A percentile compares a stretch with the other conserved stretches of the same genome.
phyloP scores from a whole-genome alignment of 805 yeast species.

The Pichia nakasei region DNA sequence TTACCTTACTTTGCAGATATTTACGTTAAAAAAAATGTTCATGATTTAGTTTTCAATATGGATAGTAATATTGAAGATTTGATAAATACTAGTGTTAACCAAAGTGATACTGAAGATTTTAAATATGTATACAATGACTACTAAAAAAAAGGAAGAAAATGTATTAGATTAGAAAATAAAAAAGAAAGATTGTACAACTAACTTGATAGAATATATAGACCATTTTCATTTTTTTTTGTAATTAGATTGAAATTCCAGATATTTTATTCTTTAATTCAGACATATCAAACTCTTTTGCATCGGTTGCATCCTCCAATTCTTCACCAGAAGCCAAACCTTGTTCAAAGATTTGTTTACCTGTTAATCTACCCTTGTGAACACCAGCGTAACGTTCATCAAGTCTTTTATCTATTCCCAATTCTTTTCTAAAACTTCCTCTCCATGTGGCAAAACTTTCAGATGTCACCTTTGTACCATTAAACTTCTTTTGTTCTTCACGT shows the following conservation, averaged over 20 bases:
- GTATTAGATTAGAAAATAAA: neutral
- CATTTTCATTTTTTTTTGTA: no score
- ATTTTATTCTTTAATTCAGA: conserved; percentile 10
- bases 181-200: no score
- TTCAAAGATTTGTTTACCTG: conserved; percentile 88
- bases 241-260: conserved; percentile 8
- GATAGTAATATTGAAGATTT: neutral
- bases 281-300: conserved; percentile 22
- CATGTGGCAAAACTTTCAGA: conserved; percentile 62
- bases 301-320: conserved; percentile 33
- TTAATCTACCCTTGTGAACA: conserved; percentile 69
- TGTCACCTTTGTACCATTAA: conserved; percentile 86
- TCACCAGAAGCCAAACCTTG: conserved; percentile 74
- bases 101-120: neutral
- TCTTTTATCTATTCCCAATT: conserved; percentile 58
- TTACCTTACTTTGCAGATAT: neutral
- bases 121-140: conserved; percentile 4
- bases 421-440: conserved; percentile 65
- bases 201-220: no score
- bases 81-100: neutral
- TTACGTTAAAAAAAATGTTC: neutral
- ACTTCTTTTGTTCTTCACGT: conserved; percentile 79
- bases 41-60: neutral
- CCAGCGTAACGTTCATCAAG: conserved; percentile 40
- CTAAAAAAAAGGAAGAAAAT: neutral